phyloP scores from a whole-genome alignment of 2,329 filamentous ascomycete species.

The Chrysoporthe cubensis region DNA sequence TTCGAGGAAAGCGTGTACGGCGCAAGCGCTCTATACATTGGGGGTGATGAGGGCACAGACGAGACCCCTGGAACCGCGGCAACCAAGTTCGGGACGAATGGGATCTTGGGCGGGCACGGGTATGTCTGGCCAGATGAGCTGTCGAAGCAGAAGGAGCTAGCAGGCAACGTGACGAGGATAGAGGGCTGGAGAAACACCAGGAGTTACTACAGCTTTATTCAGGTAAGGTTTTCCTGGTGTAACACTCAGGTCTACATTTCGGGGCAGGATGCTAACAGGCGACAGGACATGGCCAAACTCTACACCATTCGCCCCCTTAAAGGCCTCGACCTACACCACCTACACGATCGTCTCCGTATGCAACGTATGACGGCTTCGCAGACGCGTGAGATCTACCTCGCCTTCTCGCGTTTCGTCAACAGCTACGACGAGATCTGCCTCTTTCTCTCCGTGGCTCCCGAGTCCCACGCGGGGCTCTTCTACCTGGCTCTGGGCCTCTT shows the following conservation, averaged over 20 bases:
- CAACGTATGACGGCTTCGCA: constrained; percentile 77
- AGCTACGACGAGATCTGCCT: constrained; percentile 86
- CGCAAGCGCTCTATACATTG: constrained; percentile 85
- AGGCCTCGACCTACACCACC: constrained; percentile 84
- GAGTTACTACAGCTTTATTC: constrained; percentile 94
- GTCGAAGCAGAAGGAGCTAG: constrained; percentile 81
- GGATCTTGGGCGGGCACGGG: constrained; percentile 73
- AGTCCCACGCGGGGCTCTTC: constrained; percentile 86
- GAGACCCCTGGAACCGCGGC: constrained; percentile 59
- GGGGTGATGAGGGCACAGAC: constrained; percentile 69
- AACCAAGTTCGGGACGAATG: constrained; percentile 14
- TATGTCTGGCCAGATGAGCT: constrained; percentile 92
- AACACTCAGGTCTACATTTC: background rate
- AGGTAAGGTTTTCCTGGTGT: constrained; percentile 58
- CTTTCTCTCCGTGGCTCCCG: constrained; percentile 78
- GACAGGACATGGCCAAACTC: constrained; percentile 66
- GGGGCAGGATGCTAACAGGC: constrained; percentile 36
- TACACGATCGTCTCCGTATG: constrained; percentile 87
- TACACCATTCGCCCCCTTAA: constrained; percentile 72
- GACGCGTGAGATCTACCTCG: constrained; percentile 82
- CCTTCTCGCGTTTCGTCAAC: constrained; percentile 74
- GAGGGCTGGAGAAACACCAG: constrained; percentile 96
- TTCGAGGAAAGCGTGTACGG: constrained; percentile 97
- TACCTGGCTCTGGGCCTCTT: constrained; percentile 90
- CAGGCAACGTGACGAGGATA: constrained; percentile 88